Conservation (phyloP, 805 yeast species). For the Sugiyamaella qingdaonensis region DNA sequence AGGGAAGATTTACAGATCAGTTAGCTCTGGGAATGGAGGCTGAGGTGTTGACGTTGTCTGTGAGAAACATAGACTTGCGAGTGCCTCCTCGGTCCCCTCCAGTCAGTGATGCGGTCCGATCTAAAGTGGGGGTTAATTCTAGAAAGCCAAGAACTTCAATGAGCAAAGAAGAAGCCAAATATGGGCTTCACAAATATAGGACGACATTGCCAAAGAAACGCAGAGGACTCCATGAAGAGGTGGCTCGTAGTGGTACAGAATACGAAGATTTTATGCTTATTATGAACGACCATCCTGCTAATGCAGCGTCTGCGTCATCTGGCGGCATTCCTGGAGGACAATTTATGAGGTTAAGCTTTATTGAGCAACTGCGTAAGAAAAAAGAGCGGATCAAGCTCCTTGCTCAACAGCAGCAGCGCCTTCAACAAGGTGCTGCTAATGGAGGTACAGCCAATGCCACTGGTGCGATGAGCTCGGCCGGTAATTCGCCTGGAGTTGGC, state of each 20-base stretch:
- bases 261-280: slow-evolving; percentile 87
- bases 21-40: slow-evolving; percentile 79
- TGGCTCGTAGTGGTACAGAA: slow-evolving; percentile 66
- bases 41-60: slow-evolving; percentile 75
- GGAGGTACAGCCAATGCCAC: slow-evolving; percentile 9
- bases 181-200: slow-evolving; percentile 23
- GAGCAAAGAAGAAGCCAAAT: slow-evolving; percentile 13
- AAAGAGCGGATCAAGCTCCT: slow-evolving; percentile 48
- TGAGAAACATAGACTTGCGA: slow-evolving; percentile 69
- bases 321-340: slow-evolving; percentile 48
- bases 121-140: slow-evolving; percentile 31
- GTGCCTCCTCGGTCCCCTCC: slow-evolving; percentile 46
- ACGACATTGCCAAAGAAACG: slow-evolving; percentile 35
- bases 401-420: slow-evolving; percentile 21
- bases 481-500: not conserved
- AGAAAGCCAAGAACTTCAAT: not conserved
- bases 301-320: slow-evolving; percentile 35
- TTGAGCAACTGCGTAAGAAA: slow-evolving; percentile 78
- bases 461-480: not conserved
- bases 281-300: slow-evolving; percentile 42
- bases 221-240: slow-evolving; percentile 60
- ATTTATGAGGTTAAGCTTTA: slow-evolving; percentile 80
- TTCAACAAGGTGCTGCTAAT: slow-evolving; percentile 17
- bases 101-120: slow-evolving; percentile 22
- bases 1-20: slow-evolving; percentile 65